Percentiles rank a stretch among this genome's conserved stretches.
Evolutionary conservation across 192 early-diverging fungal species (phyloP).

Genomic region (Gryganskiella cystojenkinii): DNA sequence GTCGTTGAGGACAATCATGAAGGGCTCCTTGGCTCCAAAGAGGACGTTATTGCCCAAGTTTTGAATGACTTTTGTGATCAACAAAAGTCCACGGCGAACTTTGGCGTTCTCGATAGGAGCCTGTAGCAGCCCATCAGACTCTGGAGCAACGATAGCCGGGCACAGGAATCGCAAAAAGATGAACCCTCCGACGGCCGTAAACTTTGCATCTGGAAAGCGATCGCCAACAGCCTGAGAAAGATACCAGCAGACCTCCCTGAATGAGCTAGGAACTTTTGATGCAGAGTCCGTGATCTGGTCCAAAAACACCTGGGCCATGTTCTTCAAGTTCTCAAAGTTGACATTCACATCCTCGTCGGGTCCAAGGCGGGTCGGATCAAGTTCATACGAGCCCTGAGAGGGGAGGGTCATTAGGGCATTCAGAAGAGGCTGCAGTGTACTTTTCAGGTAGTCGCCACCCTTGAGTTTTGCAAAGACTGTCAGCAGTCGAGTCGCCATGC

Average conservation of each 20-base stretch:
- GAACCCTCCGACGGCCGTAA: conserved; percentile 92
- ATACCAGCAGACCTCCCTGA: conserved; percentile 86
- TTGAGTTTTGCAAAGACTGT: conserved; percentile 85
- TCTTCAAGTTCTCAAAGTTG: conserved; percentile 84
- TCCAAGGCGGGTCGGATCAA: conserved; percentile 83
- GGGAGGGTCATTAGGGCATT: conserved; percentile 72
- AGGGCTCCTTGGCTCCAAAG: conserved; percentile 95
- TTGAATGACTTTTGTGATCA: conserved; percentile 96
- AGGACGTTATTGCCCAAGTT: conserved; percentile 96
- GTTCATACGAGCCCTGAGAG: conserved; percentile 85
- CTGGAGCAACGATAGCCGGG: conserved; percentile 94
- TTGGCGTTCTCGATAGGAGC: conserved; percentile 64
- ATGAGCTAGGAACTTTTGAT: conserved; percentile 72
- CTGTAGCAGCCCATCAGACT: conserved; percentile 80
- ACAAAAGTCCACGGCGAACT: conserved; percentile 85
- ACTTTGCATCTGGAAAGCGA: conserved; percentile 86
- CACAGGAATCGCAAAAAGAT: conserved; percentile 97
- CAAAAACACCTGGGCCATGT: conserved; percentile 80
- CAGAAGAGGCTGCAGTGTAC: conserved; percentile 84
- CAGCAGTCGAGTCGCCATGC: conserved; percentile 89
- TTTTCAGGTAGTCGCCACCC: conserved; percentile 83
- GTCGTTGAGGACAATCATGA: conserved; percentile 92
- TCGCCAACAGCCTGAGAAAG: conserved; percentile 80
- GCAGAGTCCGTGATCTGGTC: conserved; percentile 86
- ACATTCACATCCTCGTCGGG: conserved; percentile 72